These are phyloP conservation scores for Russula griseocarnosa DNA, from an alignment of 768 basidiomycete species.

Conservation along the genomic window DNA sequence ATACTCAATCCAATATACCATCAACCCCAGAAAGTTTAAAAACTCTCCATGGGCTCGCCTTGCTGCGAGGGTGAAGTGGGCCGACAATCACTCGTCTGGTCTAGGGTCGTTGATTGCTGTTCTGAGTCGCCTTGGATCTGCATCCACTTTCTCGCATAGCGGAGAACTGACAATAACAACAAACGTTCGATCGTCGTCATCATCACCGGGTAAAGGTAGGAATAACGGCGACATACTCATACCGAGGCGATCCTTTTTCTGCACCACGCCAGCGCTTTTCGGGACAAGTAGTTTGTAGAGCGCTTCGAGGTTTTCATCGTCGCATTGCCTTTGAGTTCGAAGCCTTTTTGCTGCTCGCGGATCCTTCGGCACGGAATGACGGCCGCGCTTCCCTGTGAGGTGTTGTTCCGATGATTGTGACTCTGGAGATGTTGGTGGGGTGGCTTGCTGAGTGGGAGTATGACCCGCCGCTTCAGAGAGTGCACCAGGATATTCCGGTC, in stretches of 20 bases:
- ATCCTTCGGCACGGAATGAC: constrained; percentile 2
- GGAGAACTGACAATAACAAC: neutral
- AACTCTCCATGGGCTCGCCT: neutral
- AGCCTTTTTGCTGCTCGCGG: constrained; percentile 13
- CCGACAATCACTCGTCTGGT: neutral
- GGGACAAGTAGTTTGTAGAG: constrained; percentile 4
- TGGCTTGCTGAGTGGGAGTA: neutral
- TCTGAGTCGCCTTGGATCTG: neutral
- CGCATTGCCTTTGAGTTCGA: neutral
- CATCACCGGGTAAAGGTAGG: neutral
- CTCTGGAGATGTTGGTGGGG: neutral
- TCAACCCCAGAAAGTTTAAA: neutral
- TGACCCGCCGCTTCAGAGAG: neutral
- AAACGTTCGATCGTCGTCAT: neutral
- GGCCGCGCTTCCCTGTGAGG: neutral
- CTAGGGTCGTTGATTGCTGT: no score
- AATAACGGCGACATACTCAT: neutral
- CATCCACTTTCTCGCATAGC: neutral
- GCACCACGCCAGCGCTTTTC: neutral
- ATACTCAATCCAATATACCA: neutral
- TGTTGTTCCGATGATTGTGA: neutral
- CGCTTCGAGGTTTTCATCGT: neutral
- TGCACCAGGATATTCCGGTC: neutral
- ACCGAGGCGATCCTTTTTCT: constrained; percentile 18
- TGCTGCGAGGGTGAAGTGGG: neutral